Percentiles rank a stretch among this genome's conserved stretches.
Conservation (phyloP, 192 early-diverging fungal species). For the Coemansia sp. region DNA sequence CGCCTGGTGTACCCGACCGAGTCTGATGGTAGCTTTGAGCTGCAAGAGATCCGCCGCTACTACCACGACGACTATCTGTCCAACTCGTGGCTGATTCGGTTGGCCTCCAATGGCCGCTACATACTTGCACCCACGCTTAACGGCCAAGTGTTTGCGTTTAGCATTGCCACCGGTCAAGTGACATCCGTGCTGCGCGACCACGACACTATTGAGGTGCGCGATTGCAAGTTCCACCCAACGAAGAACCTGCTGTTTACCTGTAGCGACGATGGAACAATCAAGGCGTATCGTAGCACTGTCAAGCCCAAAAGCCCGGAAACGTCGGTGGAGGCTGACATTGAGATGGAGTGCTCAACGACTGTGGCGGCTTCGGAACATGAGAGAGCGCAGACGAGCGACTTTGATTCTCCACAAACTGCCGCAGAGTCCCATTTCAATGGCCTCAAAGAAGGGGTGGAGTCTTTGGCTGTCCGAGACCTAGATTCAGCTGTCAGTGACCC, state of each 20-base stretch:
- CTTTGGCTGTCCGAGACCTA: conserved; percentile 38
- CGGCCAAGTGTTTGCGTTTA: conserved; percentile 86
- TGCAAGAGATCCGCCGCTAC: conserved; percentile 78
- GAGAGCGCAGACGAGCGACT: neutral
- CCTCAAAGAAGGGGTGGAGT: conserved; percentile 44
- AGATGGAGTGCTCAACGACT: conserved; percentile 9
- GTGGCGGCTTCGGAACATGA: neutral
- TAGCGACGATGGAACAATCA: conserved; percentile 77
- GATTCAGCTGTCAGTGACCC: conserved; percentile 9
- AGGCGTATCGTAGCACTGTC: conserved; percentile 55
- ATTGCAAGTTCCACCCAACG: conserved; percentile 87
- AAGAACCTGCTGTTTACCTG: conserved; percentile 80
- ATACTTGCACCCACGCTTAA: conserved; percentile 88
- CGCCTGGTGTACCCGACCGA: conserved; percentile 81
- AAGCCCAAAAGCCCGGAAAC: conserved; percentile 10
- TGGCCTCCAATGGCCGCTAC: conserved; percentile 86
- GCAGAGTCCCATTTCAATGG: conserved; percentile 42
- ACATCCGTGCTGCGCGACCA: conserved; percentile 84
- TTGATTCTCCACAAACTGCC: conserved; percentile 30
- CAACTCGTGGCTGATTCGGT: conserved; percentile 95
- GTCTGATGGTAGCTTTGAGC: conserved; percentile 67
- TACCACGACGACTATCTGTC: conserved; percentile 81
- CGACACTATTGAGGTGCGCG: conserved; percentile 91
- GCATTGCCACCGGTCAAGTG: conserved; percentile 74
- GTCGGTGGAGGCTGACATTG: conserved; percentile 5